Conservation (phyloP, 2,329 filamentous ascomycete genomes). For the Harringtonia lauricola region DNA sequence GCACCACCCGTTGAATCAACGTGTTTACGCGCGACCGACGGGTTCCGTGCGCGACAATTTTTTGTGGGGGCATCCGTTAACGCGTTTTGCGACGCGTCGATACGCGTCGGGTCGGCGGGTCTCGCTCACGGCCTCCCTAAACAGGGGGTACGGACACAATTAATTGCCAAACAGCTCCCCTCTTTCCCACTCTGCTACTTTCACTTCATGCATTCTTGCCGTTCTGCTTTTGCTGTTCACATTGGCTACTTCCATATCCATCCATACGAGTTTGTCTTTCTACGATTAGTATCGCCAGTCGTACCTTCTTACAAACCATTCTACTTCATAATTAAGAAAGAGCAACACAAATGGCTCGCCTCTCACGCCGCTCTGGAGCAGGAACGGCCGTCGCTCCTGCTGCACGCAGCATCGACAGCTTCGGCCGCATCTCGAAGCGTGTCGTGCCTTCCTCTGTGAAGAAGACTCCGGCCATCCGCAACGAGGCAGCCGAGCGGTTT, state of each 20-base stretch:
- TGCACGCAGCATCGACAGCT: constrained; percentile 11
- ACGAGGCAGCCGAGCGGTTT: constrained; percentile 14
- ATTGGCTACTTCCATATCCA: neutral
- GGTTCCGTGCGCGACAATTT: too few species aligned
- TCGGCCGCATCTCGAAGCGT: constrained; percentile 15
- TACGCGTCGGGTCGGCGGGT: neutral
- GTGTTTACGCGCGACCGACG: too few species aligned
- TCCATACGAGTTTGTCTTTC: neutral
- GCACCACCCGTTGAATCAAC: too few species aligned
- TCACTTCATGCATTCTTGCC: neutral
- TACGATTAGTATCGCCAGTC: neutral
- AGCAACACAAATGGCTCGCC: constrained; percentile 6
- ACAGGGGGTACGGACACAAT: neutral
- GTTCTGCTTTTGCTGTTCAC: neutral
- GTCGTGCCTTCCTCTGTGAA: constrained; percentile 8
- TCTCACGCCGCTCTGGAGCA: constrained; percentile 6
- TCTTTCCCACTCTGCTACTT: neutral
- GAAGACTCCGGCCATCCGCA: constrained; percentile 6
- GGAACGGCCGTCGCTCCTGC: constrained; percentile 5
- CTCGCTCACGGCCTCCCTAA: neutral
- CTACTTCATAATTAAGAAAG: neutral
- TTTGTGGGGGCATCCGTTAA: too few species aligned
- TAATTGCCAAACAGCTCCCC: neutral
- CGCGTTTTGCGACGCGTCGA: neutral
- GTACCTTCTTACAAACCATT: neutral